A percentile compares a stretch with the other conserved stretches of the same genome.
phyloP scores from a whole-genome alignment of 768 basidiomycete species.

The Antrodiella citrinella region DNA sequence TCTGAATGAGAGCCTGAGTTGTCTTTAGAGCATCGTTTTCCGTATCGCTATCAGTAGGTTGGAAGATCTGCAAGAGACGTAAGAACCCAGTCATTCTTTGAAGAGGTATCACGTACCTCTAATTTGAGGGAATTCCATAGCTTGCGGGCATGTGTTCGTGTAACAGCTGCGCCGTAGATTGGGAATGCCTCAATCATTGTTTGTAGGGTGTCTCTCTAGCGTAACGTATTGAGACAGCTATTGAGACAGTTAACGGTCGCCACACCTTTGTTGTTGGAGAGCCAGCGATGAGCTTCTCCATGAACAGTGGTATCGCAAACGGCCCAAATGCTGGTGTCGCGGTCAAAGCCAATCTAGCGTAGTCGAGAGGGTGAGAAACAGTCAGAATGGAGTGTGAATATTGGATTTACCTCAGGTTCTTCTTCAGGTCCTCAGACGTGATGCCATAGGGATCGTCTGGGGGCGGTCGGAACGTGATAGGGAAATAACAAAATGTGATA shows the following conservation, averaged over 20 bases:
- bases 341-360: constrained; percentile 48
- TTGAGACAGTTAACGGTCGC: neutral
- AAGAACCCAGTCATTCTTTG: no score
- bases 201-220: constrained; percentile 76
- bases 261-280: constrained; percentile 76
- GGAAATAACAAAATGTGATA: constrained; percentile 96
- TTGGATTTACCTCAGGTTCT: constrained; percentile 47
- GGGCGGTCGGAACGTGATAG: constrained; percentile 92
- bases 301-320: constrained; percentile 77
- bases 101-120: constrained; percentile 49
- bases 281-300: constrained; percentile 86
- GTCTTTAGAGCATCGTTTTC: constrained; percentile 70
- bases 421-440: constrained; percentile 76
- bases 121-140: constrained; percentile 90
- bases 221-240: neutral
- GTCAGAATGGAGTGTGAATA: neutral
- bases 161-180: constrained; percentile 65
- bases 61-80: constrained; percentile 72
- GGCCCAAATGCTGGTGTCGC: constrained; percentile 79
- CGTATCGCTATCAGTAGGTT: constrained; percentile 74
- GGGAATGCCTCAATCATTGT: constrained; percentile 74
- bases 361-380: constrained; percentile 3
- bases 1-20: constrained; percentile 62
- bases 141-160: constrained; percentile 56
- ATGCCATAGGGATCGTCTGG: constrained; percentile 93